phyloP scores from a whole-genome alignment of 2,329 filamentous ascomycete genomes.

The Trichoderma brevicompactum region DNA sequence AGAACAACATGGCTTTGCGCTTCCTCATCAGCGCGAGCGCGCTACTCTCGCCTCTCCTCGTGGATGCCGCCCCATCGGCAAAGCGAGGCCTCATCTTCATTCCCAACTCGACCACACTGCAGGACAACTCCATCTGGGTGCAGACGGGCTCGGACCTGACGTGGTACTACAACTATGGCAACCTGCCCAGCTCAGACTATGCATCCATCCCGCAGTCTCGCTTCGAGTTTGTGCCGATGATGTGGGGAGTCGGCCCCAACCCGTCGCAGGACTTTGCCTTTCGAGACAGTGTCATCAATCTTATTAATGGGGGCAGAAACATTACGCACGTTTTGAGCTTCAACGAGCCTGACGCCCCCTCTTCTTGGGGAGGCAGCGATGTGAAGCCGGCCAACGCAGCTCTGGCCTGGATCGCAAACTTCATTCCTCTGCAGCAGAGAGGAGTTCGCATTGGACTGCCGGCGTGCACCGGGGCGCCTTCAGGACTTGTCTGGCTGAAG shows the following conservation, averaged over 20 bases:
- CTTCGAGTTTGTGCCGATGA: constrained; percentile 80
- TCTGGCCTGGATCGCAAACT: constrained; percentile 69
- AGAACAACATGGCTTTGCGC: background rate
- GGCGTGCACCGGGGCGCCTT: constrained; percentile 62
- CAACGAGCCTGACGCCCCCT: constrained; percentile 74
- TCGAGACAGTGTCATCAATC: constrained; percentile 58
- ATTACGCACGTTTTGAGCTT: constrained; percentile 72
- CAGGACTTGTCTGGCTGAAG: constrained; percentile 67
- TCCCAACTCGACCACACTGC: constrained; percentile 56
- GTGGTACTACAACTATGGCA: constrained; percentile 85
- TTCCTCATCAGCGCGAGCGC: constrained; percentile 14
- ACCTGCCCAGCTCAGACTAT: constrained; percentile 59
- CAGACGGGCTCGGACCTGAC: constrained; percentile 61
- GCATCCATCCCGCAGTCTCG: constrained; percentile 52
- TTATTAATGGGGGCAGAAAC: constrained; percentile 57
- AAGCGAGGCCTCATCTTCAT: constrained; percentile 79
- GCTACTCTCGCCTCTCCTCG: constrained; percentile 32
- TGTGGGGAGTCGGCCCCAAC: constrained; percentile 65
- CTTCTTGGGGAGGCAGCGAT: constrained; percentile 63
- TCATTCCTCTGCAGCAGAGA: constrained; percentile 67
- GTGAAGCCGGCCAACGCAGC: constrained; percentile 66
- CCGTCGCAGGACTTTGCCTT: constrained; percentile 61
- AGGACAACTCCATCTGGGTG: constrained; percentile 70
- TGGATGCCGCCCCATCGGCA: constrained; percentile 36
- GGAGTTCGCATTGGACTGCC: constrained; percentile 73